Percentiles rank a stretch among this genome's conserved stretches.
Conservation (phyloP, 2,329 filamentous ascomycete species). For the Phyllosticta citrichinensis region DNA sequence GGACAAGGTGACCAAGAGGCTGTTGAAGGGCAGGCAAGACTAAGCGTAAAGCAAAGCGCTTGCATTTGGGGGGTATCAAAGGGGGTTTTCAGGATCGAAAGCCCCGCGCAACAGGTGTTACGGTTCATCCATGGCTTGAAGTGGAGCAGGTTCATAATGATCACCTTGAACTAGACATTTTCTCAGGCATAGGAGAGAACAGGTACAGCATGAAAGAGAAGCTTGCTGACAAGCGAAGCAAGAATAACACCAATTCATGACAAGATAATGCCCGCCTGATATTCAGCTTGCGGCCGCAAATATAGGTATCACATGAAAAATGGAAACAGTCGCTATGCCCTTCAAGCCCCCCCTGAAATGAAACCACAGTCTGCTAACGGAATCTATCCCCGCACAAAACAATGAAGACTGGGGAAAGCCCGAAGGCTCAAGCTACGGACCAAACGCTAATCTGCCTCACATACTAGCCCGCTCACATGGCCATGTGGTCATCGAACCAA, state of each 20-base stretch:
- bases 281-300: background rate
- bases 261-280: background rate
- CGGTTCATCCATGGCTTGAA: background rate
- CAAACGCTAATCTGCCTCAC: background rate
- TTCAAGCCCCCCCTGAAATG: background rate
- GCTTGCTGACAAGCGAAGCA: background rate
- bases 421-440: background rate
- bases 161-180: background rate
- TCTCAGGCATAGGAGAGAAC: background rate
- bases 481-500: constrained; percentile 27
- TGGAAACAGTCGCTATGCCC: background rate
- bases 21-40: constrained; percentile 96
- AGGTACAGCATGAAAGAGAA: background rate
- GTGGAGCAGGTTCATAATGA: constrained; percentile 2
- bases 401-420: background rate
- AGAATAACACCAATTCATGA: background rate
- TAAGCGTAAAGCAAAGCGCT: constrained; percentile 19
- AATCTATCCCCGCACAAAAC: background rate
- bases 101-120: background rate
- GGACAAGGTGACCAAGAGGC: constrained; percentile 97
- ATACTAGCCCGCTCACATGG: constrained; percentile 21
- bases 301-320: background rate
- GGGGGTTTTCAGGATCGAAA: background rate
- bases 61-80: background rate
- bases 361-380: background rate